Evolutionary conservation across 495 filamentous ascomycete genomes (phyloP), one percentile per base, ranked within the genome.

Genomic region (Hypoxylon rickii): DNA sequence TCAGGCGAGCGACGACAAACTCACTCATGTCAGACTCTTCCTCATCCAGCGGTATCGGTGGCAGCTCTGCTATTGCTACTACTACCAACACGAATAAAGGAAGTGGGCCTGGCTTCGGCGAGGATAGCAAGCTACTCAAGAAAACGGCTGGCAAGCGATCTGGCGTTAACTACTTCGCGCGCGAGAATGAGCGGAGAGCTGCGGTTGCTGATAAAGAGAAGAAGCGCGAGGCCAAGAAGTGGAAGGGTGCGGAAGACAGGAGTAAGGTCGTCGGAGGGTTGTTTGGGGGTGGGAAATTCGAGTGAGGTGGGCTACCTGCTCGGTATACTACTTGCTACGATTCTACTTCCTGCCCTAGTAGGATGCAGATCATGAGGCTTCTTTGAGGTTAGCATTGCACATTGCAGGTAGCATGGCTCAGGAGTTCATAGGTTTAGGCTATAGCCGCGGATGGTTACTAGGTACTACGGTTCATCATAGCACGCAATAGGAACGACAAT

Each of bases 131-230:
- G 46, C 78, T 83, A 36, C 80, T 83, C 8, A 92, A 89, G 75
- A 89, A 86, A 76, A 86, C 83, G 18, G 84, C 86, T 15, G 71
- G 77, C 29, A 82, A 80, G 62, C 68, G 69, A 22, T 78, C 74
- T 2, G 81, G 81, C 29, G 83, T 96, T 24, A 92, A 93, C 63
- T 95, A 88, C 55, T 88, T 92, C 65, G 84, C 89, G 3, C 81
- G 90, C 38, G 92, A 89, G 72, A 85, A 71, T 58, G 85, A 88
- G 72, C 71, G 84, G 58, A 75, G 76, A 52, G 78, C 75, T 2
- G 76, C 75, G 26, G 65, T 88, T 16, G 81, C 81, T 34, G 84
- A 84, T 66, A 76, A 70, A 24, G 84, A 87, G 73, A 77, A 76
- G 66, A 76, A 79, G 65, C 75, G 87, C 41, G 84, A 86, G 67